Percentiles rank a stretch among this genome's conserved stretches.
Evolutionary conservation across 148 eudicot genomes (phyloP).

Genomic region (Tetragonia tetragonoides): DNA sequence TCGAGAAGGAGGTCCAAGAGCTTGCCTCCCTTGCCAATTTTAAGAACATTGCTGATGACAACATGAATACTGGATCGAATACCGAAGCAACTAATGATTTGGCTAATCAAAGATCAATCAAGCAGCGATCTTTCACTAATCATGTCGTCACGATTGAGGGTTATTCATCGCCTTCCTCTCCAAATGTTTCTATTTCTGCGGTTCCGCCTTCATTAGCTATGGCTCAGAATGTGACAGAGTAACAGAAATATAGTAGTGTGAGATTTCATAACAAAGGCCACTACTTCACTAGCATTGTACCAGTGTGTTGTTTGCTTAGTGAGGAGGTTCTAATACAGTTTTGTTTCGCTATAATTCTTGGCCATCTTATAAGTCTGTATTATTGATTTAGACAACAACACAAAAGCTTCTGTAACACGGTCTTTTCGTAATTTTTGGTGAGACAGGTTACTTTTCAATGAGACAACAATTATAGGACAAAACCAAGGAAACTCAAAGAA

Average conservation of each 20-base stretch:
- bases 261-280: not conserved
- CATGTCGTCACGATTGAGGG: slow-evolving; percentile 24
- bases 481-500: no score
- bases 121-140: slow-evolving; percentile 17
- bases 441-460: no score
- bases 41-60: not conserved
- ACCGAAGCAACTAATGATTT: not conserved
- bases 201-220: slow-evolving; percentile 24
- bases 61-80: not conserved
- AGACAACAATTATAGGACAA: no score
- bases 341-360: no score
- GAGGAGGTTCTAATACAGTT: no score
- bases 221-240: slow-evolving; percentile 29
- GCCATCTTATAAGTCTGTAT: no score
- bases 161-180: slow-evolving; percentile 4
- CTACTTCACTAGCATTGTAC: no score
- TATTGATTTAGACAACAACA: no score
- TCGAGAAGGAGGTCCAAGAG: slow-evolving; percentile 36
- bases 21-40: slow-evolving; percentile 28
- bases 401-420: no score
- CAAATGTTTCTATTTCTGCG: not conserved
- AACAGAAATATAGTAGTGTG: not conserved
- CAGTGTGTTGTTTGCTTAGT: no score
- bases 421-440: no score
- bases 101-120: slow-evolving; percentile 14